phyloP scores from a whole-genome alignment of 148 eudicot species.

The Silene uniflora region DNA sequence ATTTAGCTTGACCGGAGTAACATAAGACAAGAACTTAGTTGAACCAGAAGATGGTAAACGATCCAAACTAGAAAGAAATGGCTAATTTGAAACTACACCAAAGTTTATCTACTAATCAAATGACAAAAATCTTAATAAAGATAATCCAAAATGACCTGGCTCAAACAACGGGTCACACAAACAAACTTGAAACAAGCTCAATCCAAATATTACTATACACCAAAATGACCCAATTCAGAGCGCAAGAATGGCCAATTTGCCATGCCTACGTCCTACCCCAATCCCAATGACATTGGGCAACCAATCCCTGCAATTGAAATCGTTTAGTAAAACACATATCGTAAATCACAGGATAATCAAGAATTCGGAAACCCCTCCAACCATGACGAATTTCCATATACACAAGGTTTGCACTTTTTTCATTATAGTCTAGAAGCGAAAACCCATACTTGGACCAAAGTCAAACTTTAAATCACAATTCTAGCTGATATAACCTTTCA shows the following conservation, averaged over 20 bases:
- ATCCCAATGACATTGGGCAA: background rate
- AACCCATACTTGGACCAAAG: background rate
- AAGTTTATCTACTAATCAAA: too few relatives aligned
- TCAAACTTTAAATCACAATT: background rate
- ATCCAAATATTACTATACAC: too few relatives aligned
- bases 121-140: too few relatives aligned
- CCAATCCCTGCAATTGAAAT: background rate
- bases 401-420: background rate
- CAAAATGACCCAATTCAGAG: too few relatives aligned
- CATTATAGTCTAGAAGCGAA: background rate
- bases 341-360: background rate
- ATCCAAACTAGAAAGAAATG: too few relatives aligned
- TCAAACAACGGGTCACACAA: too few relatives aligned
- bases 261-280: background rate
- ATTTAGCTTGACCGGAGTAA: background rate
- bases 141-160: too few relatives aligned
- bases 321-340: background rate
- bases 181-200: too few relatives aligned
- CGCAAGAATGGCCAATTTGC: background rate
- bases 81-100: too few relatives aligned
- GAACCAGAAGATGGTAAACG: too few relatives aligned
- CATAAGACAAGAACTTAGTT: background rate
- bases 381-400: background rate
- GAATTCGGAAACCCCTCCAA: background rate
- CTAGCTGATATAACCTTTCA: too few relatives aligned